Evolutionary conservation across 108 stramenopile species (phyloP), one percentile per base, ranked within the genome.

Genomic region (Nitzschia putrida): DNA sequence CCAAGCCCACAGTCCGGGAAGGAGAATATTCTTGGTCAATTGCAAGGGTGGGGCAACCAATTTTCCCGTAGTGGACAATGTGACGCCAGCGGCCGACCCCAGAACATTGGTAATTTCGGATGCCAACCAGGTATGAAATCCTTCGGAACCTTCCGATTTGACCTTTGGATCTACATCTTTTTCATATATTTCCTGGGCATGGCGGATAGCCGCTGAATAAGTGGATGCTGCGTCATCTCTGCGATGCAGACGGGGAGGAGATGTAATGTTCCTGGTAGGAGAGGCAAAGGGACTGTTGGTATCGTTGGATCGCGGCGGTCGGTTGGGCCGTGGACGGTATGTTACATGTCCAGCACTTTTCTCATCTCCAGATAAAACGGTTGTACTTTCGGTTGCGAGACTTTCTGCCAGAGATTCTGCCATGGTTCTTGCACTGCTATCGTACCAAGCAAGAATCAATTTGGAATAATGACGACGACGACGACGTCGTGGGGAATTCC

Each of bases 11-110:
- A 86, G 42, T 0, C 58, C 63, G 0, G 85, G 85, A 14, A 85
- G 40, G 5, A 86, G 25, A 18, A 82, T 38, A n/a, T 51, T 72
- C 10, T 67, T 76, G 6, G 85, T 86, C 39, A 86, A 23, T 25
- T 80, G 71, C 37, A 86, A 41, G 3, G 85, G 82, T n/a, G 85
- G 85, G 24, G 71, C 72, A 24, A 86, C 43, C 16, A 86, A 21
- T 16, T 58, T 70, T 12, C 80, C 80, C 18, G 85, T 86, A 3
- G 85, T 80, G 0, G 79, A 71, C n/a, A 82, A 29, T 7, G 81
- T 81, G 16, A 72, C 42, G 3, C 80, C 84, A 13, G 78, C 80
- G 8, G 80, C 78, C 7, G 74, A 34, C 41, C 74, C 73, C 29
- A 85, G 52, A 29, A 69, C 51, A 43, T 71, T 80, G 42, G 81